Base-by-base conservation (phyloP, 2,329 filamentous ascomycete genomes). In the Diaporthe sp. region DNA sequence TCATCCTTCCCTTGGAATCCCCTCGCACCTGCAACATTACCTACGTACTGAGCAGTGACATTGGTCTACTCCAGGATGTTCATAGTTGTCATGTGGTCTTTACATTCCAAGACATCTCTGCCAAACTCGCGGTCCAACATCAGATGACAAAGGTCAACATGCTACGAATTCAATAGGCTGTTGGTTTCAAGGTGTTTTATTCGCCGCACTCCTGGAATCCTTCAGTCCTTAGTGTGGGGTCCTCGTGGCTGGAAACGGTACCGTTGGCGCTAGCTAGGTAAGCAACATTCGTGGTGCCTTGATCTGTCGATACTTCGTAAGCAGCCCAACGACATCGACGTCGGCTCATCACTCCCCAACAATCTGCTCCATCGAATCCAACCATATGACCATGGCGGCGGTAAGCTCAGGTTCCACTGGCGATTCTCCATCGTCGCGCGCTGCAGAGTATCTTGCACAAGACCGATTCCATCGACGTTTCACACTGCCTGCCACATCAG, bases 391-490 rank as follows among this genome's bases (percentile, higher is more conserved):
- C 1, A 69, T 69, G 65, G 49, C 46, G 9, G n/a, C 19, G 9
- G 4, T 28, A 42, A 6, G 19, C 28, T 25, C 42, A 49, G 61
- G n/a, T 7, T 19, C 61, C 6, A 4, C 61, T 28, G 61, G 22
- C 22, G 28, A 25, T 22, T n/a, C 61, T 34, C 37, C 10, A 19
- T 19, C 34, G 12, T 53, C 65, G 49, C 34, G 49, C 22, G 49
- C 65, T 13, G 34, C 49, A 4, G 34, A 69, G 15, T 69, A 69
- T 10, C 15, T 69, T 39, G 65, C 65, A 31, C 49, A 77, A 19
- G 61, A 71, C 7, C 73, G 74, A 42, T 77, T 78, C 61, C 75
- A 75, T n/a, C 76, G 58, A 46, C 46, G 46, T 4, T 77, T 78
- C 58, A 72, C 57, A 7, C 72, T 78, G 19, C 76, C 77, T 42